Percentiles rank a stretch among this genome's conserved stretches.
Conservation (phyloP, 2,329 filamentous ascomycete species). For the Scedosporium aurantiacum region DNA sequence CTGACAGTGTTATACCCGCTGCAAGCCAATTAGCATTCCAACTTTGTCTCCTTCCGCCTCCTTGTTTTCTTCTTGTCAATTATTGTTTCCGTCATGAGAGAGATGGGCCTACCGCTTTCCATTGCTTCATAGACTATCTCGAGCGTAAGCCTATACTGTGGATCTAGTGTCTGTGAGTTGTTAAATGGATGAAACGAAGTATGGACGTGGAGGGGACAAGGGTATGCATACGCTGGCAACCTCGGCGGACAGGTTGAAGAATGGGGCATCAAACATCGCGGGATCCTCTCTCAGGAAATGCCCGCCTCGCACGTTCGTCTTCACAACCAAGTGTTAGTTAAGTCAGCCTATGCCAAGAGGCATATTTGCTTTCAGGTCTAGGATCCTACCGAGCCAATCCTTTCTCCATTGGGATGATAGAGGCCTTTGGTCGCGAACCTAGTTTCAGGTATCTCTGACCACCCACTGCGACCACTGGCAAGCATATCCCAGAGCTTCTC, state of each 20-base stretch:
- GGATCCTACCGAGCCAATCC: not conserved
- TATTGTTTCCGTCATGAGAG: not conserved
- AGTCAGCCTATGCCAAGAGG: too few species aligned
- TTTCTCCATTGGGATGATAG: not conserved
- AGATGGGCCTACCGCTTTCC: conserved; percentile 25
- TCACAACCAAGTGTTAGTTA: too few species aligned
- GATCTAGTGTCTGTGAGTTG: conserved; percentile 34
- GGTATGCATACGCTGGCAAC: not conserved
- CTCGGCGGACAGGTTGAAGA: not conserved
- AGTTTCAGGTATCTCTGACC: conserved; percentile 35
- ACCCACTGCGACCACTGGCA: conserved; percentile 29
- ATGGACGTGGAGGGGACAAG: not conserved
- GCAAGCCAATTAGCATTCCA: too few species aligned
- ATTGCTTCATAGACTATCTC: conserved; percentile 40
- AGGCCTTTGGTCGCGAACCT: conserved; percentile 35
- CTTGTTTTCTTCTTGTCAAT: too few species aligned
- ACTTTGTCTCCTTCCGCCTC: too few species aligned
- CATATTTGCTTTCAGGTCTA: not conserved
- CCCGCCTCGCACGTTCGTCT: not conserved
- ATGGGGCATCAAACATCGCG: not conserved
- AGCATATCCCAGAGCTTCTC: conserved; percentile 39
- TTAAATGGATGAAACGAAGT: not conserved
- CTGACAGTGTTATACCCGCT: not conserved
- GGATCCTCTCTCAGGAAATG: not conserved
- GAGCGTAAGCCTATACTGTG: conserved; percentile 39